phyloP scores from a whole-genome alignment of 169 alveolate species.

The Cryptosporidium xiaoi region DNA sequence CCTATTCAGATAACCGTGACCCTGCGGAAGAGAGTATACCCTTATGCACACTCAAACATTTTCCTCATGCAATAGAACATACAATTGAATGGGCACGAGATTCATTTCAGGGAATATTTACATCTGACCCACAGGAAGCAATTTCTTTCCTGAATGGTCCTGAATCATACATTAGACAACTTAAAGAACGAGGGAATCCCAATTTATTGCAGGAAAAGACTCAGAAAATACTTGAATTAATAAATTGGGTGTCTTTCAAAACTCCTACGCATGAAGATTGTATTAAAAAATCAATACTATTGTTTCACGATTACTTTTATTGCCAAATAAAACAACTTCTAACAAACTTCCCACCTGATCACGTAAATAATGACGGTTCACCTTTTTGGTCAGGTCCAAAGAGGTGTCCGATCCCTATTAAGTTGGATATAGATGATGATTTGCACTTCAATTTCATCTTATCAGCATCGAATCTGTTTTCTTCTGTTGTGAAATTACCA shows the following conservation, averaged over 20 bases:
- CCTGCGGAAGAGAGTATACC: slow-evolving; percentile 98
- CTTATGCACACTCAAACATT: slow-evolving; percentile 93
- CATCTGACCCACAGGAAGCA: slow-evolving; percentile 93
- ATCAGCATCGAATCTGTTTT: slow-evolving; percentile 90
- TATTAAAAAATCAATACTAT: slow-evolving; percentile 86
- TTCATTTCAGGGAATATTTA: slow-evolving; percentile 94
- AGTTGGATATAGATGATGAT: slow-evolving; percentile 87
- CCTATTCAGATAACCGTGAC: slow-evolving; percentile 97
- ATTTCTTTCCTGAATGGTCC: slow-evolving; percentile 87
- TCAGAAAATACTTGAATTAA: slow-evolving; percentile 59
- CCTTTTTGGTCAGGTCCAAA: slow-evolving; percentile 99
- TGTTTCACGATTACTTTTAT: slow-evolving; percentile 88
- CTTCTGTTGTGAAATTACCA: slow-evolving; percentile 85
- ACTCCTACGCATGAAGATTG: slow-evolving; percentile 78
- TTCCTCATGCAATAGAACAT: slow-evolving; percentile 98
- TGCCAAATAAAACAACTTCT: slow-evolving; percentile 93
- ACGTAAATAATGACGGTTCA: slow-evolving; percentile 92
- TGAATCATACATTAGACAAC: slow-evolving; percentile 76
- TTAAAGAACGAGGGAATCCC: slow-evolving; percentile 76
- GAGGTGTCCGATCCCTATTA: slow-evolving; percentile 94
- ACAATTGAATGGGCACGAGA: slow-evolving; percentile 99
- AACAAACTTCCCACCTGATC: slow-evolving; percentile 95
- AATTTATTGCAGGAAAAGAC: slow-evolving; percentile 67
- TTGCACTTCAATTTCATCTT: slow-evolving; percentile 88
- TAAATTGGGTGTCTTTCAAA: slow-evolving; percentile 42